phyloP scores from a whole-genome alignment of 2,329 filamentous ascomycete species.

The Chrysoporthe puriensis region DNA sequence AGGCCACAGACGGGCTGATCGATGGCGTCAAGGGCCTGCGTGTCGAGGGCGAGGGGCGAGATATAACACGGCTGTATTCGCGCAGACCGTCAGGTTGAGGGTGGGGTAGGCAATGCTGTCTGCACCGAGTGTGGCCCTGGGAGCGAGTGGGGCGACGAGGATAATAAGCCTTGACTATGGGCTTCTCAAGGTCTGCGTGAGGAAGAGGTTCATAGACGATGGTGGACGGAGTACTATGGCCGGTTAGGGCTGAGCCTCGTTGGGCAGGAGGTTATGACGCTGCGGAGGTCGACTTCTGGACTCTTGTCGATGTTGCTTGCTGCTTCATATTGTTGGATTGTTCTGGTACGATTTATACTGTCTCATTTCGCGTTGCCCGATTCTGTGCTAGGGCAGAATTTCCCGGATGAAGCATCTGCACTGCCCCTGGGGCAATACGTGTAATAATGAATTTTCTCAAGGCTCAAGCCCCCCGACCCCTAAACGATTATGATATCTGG shows the following conservation, averaged over 20 bases:
- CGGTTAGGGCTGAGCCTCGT: neutral
- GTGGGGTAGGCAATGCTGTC: slow-evolving; percentile 52
- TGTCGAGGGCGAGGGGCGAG: no score
- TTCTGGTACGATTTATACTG: neutral
- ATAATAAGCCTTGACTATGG: slow-evolving; percentile 40
- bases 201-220: slow-evolving; percentile 47
- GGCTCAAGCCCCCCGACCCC: no score
- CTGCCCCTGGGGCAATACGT: neutral
- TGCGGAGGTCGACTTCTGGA: neutral
- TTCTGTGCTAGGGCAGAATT: neutral
- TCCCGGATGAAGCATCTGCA: neutral
- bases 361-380: neutral
- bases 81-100: slow-evolving; percentile 45
- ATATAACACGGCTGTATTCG: slow-evolving; percentile 40
- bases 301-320: neutral
- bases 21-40: slow-evolving; percentile 13
- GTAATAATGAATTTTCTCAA: neutral
- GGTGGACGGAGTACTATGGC: slow-evolving; percentile 51
- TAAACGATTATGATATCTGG: neutral
- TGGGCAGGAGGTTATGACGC: neutral
- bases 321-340: neutral
- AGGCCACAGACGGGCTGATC: neutral
- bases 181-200: slow-evolving; percentile 44
- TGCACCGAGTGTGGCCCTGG: slow-evolving; percentile 46
- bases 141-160: slow-evolving; percentile 30